Conservation (phyloP, 495 filamentous ascomycete species). For the Daldinia concentrica region DNA sequence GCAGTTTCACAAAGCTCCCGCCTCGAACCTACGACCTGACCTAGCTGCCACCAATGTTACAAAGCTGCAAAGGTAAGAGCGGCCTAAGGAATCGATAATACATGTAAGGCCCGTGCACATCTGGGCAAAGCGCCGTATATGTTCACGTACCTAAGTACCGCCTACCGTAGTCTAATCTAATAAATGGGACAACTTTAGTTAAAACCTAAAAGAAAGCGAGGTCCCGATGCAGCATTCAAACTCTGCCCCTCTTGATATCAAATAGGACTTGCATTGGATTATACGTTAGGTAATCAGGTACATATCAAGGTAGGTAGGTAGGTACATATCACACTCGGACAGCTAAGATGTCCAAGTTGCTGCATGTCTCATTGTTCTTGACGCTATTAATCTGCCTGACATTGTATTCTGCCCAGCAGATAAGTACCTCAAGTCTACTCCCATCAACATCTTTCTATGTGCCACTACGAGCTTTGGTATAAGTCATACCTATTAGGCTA, state of each 20-base stretch:
- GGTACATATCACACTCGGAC: background rate
- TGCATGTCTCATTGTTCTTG: background rate
- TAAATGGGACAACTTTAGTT: no score
- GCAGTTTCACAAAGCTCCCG: conserved; percentile 1
- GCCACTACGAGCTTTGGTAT: no score
- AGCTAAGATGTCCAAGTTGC: background rate
- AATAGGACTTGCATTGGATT: no score
- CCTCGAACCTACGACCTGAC: background rate
- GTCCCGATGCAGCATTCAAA: background rate
- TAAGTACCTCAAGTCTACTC: background rate
- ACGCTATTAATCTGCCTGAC: background rate
- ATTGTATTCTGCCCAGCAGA: background rate
- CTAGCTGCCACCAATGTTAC: background rate
- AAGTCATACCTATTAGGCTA: background rate
- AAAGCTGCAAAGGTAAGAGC: background rate
- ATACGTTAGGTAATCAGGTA: no score
- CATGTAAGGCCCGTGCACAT: background rate
- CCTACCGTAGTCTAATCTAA: no score
- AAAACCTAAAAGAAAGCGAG: no score
- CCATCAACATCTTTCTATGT: no score
- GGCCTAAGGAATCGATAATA: background rate
- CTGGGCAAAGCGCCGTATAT: no score
- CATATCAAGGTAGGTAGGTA: no score
- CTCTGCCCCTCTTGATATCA: background rate
- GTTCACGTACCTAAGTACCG: background rate